These are phyloP conservation scores for Penicillium mononematosum DNA, from an alignment of 495 filamentous ascomycete genomes.

Conservation along the genomic window DNA sequence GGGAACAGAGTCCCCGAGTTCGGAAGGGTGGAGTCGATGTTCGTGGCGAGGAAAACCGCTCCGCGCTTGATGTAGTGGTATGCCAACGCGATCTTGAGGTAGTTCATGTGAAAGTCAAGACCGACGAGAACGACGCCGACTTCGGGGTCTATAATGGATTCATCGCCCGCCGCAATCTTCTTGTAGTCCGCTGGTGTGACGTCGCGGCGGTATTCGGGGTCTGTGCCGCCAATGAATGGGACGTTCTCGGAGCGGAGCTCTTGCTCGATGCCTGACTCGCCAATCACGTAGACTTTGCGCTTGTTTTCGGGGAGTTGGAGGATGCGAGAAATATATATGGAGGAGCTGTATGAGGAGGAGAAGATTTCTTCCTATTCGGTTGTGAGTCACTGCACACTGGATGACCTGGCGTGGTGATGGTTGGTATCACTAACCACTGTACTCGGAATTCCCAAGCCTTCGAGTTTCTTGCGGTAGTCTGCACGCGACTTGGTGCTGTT, in stretches of 20 bases:
- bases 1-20: conserved; percentile 79
- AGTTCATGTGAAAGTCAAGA: conserved; percentile 90
- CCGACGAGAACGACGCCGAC: conserved; percentile 88
- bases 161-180: conserved; percentile 65
- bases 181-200: conserved; percentile 78
- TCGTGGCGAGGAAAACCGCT: conserved; percentile 92
- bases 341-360: conserved; percentile 88
- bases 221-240: conserved; percentile 83
- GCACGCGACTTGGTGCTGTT: conserved; percentile 95
- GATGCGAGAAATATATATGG: conserved; percentile 95
- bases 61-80: conserved; percentile 81
- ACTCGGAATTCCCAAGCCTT: conserved; percentile 75
- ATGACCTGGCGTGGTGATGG: background rate
- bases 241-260: conserved; percentile 78
- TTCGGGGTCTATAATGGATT: conserved; percentile 72
- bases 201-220: conserved; percentile 70
- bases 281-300: conserved; percentile 91
- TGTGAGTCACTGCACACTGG: conserved; percentile 9
- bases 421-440: conserved; percentile 49
- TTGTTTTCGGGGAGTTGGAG: conserved; percentile 70
- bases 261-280: conserved; percentile 86
- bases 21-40: conserved; percentile 84
- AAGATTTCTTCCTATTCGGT: conserved; percentile 80
- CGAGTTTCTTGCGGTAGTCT: conserved; percentile 89
- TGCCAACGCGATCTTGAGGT: conserved; percentile 80